Evolutionary conservation across 2,329 filamentous ascomycete species (phyloP).

Genomic region (Colletotrichum camelliae): DNA sequence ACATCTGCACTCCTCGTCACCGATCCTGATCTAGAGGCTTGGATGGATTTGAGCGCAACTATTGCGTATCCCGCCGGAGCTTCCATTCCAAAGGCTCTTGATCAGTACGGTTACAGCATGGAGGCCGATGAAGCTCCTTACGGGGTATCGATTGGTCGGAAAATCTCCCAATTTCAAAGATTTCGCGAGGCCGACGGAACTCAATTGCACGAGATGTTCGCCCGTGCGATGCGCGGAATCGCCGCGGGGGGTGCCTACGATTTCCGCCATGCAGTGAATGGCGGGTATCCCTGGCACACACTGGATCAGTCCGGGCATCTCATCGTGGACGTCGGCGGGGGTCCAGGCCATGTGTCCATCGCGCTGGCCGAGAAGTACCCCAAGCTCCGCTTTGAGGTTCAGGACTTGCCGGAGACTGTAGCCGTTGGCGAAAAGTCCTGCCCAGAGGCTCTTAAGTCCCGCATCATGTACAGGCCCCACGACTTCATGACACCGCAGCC

Average conservation of each 20-base stretch:
- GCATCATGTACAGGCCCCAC: constrained; percentile 24
- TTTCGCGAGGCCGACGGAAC: neutral
- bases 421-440: constrained; percentile 9
- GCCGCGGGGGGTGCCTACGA: neutral
- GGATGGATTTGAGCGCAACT: neutral
- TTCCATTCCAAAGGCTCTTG: neutral
- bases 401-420: constrained; percentile 29
- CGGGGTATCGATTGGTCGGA: neutral
- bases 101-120: neutral
- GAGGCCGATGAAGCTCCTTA: neutral
- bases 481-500: constrained; percentile 31
- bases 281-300: neutral
- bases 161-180: neutral
- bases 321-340: constrained; percentile 42
- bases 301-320: neutral
- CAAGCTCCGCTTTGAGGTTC: constrained; percentile 34
- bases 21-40: neutral
- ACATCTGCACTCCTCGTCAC: neutral
- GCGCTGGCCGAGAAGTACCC: constrained; percentile 34
- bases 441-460: constrained; percentile 2
- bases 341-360: constrained; percentile 33
- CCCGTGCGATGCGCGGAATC: constrained; percentile 3
- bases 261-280: neutral
- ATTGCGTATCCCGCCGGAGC: neutral
- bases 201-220: neutral